Evolutionary conservation across 192 early-diverging fungal genomes (phyloP), one percentile per base, ranked within the genome.

Genomic region (Phlyctochytrium bullatum): DNA sequence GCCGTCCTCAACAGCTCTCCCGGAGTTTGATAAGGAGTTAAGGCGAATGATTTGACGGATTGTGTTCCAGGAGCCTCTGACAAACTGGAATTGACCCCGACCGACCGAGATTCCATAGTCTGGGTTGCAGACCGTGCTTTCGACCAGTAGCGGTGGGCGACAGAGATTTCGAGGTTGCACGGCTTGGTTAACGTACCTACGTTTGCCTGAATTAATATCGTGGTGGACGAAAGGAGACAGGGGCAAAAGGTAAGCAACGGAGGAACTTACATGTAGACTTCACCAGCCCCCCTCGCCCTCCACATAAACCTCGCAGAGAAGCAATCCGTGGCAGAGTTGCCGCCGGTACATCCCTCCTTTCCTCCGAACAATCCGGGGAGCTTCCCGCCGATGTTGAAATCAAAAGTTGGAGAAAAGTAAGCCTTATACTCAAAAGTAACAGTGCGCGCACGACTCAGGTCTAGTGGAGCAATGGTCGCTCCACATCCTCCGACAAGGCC

Each of bases 331-430:
- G 85, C 85, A 0, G 78, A 32, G 36, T 80, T 72, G 2, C 85
- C 85, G 0, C 85, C 85, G 27, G 70, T 68, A 51, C 83, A 85
- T 36, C 68, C 56, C 31, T 64, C 60, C 50, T 52, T 62, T 14
- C 84, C 84, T 20, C 71, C 75, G 66, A 52, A 40, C 23, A 85
- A 63, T 32, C 85, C 85, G 1, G 85, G 85, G 10, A 87, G 65
- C 40, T 87, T 87, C 2, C 85, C 85, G 31, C 85, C 85, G 34
- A 76, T 77, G 34, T 79, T 76, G 69, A 80, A 87, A n/a, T 82
- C 64, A 66, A 87, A 87, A 0, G 73, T 74, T 14, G 64, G 62
- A 34, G 79, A 52, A 61, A 83, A 83, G 25, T 58, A 64, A 28
- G 81, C 69, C 47, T 83, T 67, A 51, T 76, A 87, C 36, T 80